phyloP scores from a whole-genome alignment of 1,139 yeast genomes.

The Kazachstania sp. region DNA sequence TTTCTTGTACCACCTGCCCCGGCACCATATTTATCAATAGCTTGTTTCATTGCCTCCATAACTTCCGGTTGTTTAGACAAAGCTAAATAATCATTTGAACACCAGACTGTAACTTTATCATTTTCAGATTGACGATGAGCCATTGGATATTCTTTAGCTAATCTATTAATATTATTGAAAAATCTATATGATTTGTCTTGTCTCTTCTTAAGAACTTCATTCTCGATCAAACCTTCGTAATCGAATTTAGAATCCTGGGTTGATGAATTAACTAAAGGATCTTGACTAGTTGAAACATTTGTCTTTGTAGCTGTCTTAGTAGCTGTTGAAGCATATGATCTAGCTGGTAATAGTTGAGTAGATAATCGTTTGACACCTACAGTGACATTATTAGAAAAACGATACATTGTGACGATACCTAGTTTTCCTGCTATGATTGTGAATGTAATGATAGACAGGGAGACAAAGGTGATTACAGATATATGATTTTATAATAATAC shows the following conservation, averaged over 20 bases:
- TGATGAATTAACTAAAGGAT: constrained; percentile 24
- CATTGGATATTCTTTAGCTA: constrained; percentile 85
- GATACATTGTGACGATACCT: neutral
- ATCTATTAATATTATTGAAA: constrained; percentile 92
- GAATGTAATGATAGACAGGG: neutral
- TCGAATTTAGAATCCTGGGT: constrained; percentile 48
- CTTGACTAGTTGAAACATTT: constrained; percentile 32
- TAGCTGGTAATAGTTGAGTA: neutral
- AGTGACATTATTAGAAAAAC: neutral
- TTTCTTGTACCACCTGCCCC: constrained; percentile 99
- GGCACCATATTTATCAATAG: constrained; percentile 85
- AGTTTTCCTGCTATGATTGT: neutral
- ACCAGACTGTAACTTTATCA: constrained; percentile 95
- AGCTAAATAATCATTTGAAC: constrained; percentile 94
- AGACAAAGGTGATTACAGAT: no score
- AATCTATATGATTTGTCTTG: constrained; percentile 86
- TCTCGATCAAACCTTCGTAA: constrained; percentile 53
- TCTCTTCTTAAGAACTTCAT: constrained; percentile 65
- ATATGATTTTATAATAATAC: neutral
- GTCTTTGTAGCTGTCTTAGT: constrained; percentile 32
- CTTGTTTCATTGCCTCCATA: constrained; percentile 64
- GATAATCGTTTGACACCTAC: neutral
- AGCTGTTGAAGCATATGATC: constrained; percentile 6
- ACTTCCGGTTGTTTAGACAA: constrained; percentile 80
- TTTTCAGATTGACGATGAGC: constrained; percentile 73